Conservation (phyloP, 2,329 filamentous ascomycete genomes). For the Colletotrichum nymphaeae region DNA sequence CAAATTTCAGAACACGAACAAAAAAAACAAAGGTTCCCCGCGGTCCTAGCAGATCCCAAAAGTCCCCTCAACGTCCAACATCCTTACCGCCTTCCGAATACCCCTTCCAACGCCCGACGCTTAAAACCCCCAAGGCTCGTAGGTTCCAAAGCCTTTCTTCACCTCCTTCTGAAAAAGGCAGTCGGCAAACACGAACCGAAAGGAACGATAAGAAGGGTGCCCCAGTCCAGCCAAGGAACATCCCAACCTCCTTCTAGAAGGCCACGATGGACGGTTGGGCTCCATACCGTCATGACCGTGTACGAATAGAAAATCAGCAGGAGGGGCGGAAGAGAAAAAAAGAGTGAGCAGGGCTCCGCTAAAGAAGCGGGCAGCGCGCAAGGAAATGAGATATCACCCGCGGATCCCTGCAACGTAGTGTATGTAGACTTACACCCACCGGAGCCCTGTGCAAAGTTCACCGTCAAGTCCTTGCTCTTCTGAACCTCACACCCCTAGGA, state of each 20-base stretch:
- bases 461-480: not conserved
- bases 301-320: not conserved
- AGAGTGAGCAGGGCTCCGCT: not conserved
- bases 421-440: not conserved
- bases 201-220: not conserved
- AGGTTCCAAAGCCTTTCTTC: not conserved
- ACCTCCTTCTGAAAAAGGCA: not conserved
- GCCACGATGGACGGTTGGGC: not conserved
- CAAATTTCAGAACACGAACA: not conserved
- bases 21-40: not conserved
- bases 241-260: constrained; percentile 16
- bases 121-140: not conserved
- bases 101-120: not conserved
- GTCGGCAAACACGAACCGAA: not conserved
- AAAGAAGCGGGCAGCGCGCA: not conserved
- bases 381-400: not conserved
- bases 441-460: not conserved
- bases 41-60: not conserved
- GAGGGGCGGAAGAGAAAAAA: not conserved
- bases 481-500: not conserved
- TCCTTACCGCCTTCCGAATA: not conserved
- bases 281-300: not conserved
- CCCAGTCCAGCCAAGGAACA: not conserved
- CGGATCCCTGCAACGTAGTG: not conserved
- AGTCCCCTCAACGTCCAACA: not conserved